phyloP scores from a whole-genome alignment of 139 green algal species.

The Chlorella sp. region DNA sequence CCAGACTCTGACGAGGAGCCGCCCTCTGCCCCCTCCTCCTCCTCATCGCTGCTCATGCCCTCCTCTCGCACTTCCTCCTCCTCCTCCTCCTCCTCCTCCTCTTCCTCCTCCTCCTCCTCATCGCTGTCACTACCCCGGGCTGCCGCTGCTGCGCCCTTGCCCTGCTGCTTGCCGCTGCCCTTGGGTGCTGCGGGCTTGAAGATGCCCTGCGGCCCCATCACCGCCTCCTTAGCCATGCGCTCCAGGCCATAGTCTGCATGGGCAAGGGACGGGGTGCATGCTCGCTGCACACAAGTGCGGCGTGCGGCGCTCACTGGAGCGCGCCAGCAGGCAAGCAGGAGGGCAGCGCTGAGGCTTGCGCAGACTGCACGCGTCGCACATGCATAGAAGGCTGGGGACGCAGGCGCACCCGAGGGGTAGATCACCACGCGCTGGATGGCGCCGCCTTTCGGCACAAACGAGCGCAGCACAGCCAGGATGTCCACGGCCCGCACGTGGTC shows the following conservation, averaged over 20 bases:
- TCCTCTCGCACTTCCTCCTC: slow-evolving; percentile 41
- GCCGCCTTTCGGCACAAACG: slow-evolving; percentile 71
- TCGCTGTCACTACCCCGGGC: background rate
- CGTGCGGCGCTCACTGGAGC: no score
- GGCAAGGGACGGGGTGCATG: background rate
- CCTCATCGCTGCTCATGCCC: slow-evolving; percentile 2
- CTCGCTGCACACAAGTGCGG: no score
- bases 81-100: slow-evolving; percentile 36
- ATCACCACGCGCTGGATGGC: slow-evolving; percentile 75
- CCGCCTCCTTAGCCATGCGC: slow-evolving; percentile 89
- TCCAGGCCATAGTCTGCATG: slow-evolving; percentile 88
- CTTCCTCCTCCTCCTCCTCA: slow-evolving; percentile 38
- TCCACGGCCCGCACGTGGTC: slow-evolving; percentile 81
- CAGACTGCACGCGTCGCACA: no score
- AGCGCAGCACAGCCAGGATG: slow-evolving; percentile 85
- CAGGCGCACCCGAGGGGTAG: slow-evolving; percentile 79
- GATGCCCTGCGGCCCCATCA: slow-evolving; percentile 72
- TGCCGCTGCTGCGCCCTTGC: background rate
- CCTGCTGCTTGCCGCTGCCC: background rate
- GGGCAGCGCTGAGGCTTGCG: no score
- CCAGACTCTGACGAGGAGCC: slow-evolving; percentile 28
- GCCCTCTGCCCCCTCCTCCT: slow-evolving; percentile 34
- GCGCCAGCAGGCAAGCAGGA: no score
- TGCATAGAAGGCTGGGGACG: no score
- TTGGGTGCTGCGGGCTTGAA: slow-evolving; percentile 5